phyloP scores from a whole-genome alignment of 768 basidiomycete genomes.

The Piloderma croceum region DNA sequence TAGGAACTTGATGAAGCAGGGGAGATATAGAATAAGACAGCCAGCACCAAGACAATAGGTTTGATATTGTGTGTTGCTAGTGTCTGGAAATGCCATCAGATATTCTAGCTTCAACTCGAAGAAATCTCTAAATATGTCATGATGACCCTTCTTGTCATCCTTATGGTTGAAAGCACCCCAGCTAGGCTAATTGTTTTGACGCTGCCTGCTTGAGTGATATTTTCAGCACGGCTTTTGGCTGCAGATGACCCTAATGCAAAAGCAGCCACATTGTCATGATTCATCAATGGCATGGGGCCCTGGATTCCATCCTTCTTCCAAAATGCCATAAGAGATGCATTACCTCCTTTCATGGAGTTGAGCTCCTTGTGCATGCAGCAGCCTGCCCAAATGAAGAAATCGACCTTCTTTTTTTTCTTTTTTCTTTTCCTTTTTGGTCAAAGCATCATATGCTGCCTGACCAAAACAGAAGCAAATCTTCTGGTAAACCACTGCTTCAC shows the following conservation, averaged over 20 bases:
- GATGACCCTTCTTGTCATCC: constrained; percentile 21
- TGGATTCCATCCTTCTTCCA: constrained; percentile 2
- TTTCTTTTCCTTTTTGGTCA: constrained; percentile 6
- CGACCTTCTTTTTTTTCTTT: constrained; percentile 2
- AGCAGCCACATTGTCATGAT: constrained; percentile 17
- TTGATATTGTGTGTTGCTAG: constrained; percentile 31
- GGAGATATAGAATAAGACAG: constrained; percentile 20
- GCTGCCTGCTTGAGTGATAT: constrained; percentile 11
- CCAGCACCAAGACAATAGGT: constrained; percentile 25
- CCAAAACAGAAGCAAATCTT: constrained; percentile 4
- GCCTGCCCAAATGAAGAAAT: constrained; percentile 14
- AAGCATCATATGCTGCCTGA: constrained; percentile 2
- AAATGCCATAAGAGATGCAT: constrained; percentile 8
- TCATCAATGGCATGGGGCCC: constrained; percentile 13
- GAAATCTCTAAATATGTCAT: constrained; percentile 8
- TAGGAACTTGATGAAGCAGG: constrained; percentile 23
- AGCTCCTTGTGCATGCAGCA: constrained; percentile 25
- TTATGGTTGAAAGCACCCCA: constrained; percentile 19
- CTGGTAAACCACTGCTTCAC: constrained; percentile 1
- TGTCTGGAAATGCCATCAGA: constrained; percentile 26
- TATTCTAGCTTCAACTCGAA: constrained; percentile 19
- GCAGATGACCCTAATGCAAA: background rate
- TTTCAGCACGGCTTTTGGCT: constrained; percentile 5
- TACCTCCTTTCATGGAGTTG: constrained; percentile 16
- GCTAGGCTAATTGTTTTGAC: constrained; percentile 11